These are phyloP conservation scores for Sanghuangporus baumii DNA, from an alignment of 1,284 basidiomycete genomes.

Conservation along the genomic window DNA sequence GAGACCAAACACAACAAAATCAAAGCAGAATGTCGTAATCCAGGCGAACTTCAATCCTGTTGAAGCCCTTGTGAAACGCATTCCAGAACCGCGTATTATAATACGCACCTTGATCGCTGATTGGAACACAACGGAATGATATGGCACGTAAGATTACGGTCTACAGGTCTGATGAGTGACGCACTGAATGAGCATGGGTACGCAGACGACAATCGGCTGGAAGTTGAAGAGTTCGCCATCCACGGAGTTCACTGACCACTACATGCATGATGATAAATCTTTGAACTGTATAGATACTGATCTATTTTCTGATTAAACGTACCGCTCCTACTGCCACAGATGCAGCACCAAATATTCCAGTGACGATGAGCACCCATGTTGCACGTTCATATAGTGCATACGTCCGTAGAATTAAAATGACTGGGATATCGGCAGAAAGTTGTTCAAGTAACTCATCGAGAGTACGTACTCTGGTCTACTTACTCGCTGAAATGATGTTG, in stretches of 20 bases:
- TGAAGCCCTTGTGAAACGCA: too few species aligned
- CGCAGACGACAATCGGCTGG: constrained; percentile 9
- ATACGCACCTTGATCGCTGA: constrained; percentile 3
- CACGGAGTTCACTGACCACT: constrained; percentile 15
- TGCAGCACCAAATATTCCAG: constrained; percentile 3
- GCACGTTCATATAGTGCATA: constrained; percentile 14
- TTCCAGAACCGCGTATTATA: not conserved
- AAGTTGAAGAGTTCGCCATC: constrained; percentile 15
- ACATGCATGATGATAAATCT: not conserved
- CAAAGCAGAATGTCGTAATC: constrained; percentile 15
- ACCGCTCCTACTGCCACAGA: constrained; percentile 11
- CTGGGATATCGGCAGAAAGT: not conserved
- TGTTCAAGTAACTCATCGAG: not conserved
- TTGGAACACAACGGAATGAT: not conserved
- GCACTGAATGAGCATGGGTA: constrained; percentile 12
- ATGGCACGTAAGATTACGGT: not conserved
- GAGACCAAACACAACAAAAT: constrained; percentile 9
- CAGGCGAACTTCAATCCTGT: constrained; percentile 12
- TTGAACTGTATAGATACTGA: not conserved
- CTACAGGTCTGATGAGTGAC: not conserved
- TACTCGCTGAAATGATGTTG: constrained; percentile 13
- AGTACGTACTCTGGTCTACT: not conserved
- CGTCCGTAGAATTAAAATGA: constrained; percentile 15
- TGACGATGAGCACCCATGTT: constrained; percentile 12
- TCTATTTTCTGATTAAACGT: not conserved